These are phyloP conservation scores for Knoxdaviesia proteae DNA, from an alignment of 2,329 filamentous ascomycete genomes.

Conservation along the genomic window DNA sequence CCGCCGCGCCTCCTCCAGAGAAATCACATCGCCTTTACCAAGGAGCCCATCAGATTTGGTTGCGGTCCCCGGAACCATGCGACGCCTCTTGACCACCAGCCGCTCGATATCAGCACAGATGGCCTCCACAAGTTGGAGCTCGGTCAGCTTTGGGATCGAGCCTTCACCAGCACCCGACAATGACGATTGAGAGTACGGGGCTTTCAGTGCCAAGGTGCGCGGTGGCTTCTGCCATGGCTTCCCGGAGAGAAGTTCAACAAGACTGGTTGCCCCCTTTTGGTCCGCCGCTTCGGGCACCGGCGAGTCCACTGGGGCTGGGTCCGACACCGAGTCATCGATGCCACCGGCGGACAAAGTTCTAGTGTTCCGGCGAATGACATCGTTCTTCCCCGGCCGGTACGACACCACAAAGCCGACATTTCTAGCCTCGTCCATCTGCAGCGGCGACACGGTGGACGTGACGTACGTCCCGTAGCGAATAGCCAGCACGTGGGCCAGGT, in stretches of 20 bases:
- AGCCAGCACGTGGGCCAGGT: conserved; percentile 48
- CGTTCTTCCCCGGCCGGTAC: conserved; percentile 51
- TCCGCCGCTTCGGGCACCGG: too few relatives aligned
- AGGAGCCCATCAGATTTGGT: conserved; percentile 15
- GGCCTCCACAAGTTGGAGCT: conserved; percentile 33
- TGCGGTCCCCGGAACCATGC: conserved; percentile 16
- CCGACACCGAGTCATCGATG: too few relatives aligned
- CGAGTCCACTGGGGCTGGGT: too few relatives aligned
- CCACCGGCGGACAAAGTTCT: conserved; percentile 38
- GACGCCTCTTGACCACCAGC: conserved; percentile 24
- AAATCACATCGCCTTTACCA: conserved; percentile 53
- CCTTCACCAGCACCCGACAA: conserved; percentile 28
- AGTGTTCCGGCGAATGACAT: conserved; percentile 66
- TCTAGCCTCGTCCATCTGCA: conserved; percentile 54
- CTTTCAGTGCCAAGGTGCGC: conserved; percentile 32
- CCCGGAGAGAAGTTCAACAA: conserved; percentile 21
- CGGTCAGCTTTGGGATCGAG: conserved; percentile 20
- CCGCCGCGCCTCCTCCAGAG: conserved; percentile 63
- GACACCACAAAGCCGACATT: conserved; percentile 72
- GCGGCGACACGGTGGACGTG: conserved; percentile 61
- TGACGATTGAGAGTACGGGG: conserved; percentile 30
- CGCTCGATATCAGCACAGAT: conserved; percentile 63
- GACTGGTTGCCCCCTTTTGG: conserved; percentile 7
- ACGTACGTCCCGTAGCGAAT: conserved; percentile 76
- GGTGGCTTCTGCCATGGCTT: conserved; percentile 13